Evolutionary conservation across 768 basidiomycete genomes (phyloP), one percentile per base, ranked within the genome.

Genomic region (Dendrothele bispora): DNA sequence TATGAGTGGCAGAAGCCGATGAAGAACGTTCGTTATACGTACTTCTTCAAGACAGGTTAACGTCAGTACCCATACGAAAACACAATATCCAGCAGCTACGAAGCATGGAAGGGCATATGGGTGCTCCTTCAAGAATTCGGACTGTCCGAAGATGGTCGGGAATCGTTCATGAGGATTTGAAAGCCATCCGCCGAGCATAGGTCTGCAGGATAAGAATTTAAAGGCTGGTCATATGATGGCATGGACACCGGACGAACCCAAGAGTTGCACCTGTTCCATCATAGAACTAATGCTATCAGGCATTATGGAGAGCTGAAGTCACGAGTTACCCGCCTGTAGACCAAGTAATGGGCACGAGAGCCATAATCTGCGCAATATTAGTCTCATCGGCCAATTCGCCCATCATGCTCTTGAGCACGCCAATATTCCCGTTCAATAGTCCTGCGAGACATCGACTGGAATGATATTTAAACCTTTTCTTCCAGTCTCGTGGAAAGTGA

Each of bases 31-130:
- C 7, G 2, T 30, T 10, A 17, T 32, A 36, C 46, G 28, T 7
- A 47, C 46, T 27, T 47, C 46, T 17, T 47, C 38, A 26, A 47
- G 17, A 21, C 24, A 47, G 14, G 39, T 15, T 11, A 47, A 32
- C 17, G 46, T 39, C 12, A 47, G 6, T 3, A 47, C 11, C 17
- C 37, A 27, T 2, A 39, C 22, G 15, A 22, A 27, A 4, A 36
- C 24, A n/a, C 39, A 46, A 18, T 40, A 48, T 3, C 36, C 8
- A 11, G 36, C 45, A 17, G 45, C 38, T 11, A 43, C 40, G 26
- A 47, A 28, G 46, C 79, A 80, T 8, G 80, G 69, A 46, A 80
- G 66, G 57, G 81, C 78, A 59, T 80, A 80, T n/a, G 80, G 80
- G 58, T 80, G 77, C 26, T 53, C 58, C 46, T 65, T 70, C 59